Percentiles rank a stretch among this genome's conserved stretches.
Evolutionary conservation across 805 yeast species (phyloP).

Genomic region (Diddensiella caesifluorescens): DNA sequence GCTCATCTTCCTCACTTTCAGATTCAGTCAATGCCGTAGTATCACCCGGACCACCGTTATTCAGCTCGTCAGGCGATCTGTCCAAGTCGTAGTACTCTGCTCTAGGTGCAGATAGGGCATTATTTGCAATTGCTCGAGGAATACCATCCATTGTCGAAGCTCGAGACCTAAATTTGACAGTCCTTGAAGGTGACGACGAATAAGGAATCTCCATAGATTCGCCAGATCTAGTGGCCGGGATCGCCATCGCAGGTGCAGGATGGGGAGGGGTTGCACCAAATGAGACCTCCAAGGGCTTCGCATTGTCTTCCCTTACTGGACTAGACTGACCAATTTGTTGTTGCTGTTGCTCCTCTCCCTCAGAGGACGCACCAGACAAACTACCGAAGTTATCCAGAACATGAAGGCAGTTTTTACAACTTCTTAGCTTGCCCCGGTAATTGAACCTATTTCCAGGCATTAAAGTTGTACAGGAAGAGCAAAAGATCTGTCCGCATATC

Average conservation of each 20-base stretch:
- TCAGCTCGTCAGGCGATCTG: background rate
- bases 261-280: constrained; percentile 33
- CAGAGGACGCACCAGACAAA: constrained; percentile 10
- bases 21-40: constrained; percentile 6
- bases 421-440: constrained; percentile 63
- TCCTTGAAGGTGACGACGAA: constrained; percentile 3
- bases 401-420: constrained; percentile 65
- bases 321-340: background rate
- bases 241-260: constrained; percentile 69
- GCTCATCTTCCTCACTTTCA: constrained; percentile 24
- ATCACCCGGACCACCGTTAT: constrained; percentile 1
- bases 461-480: constrained; percentile 73
- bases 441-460: constrained; percentile 62
- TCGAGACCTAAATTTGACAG: constrained; percentile 11
- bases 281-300: constrained; percentile 20
- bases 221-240: constrained; percentile 75
- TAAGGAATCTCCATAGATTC: constrained; percentile 65
- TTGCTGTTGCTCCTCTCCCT: constrained; percentile 3
- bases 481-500: constrained; percentile 92
- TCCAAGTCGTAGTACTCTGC: constrained; percentile 13
- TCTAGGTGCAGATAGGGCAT: constrained; percentile 22
- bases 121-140: background rate
- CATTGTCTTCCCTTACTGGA: constrained; percentile 7
- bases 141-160: constrained; percentile 17
- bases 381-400: constrained; percentile 57